Base-by-base conservation (phyloP, 1,284 basidiomycete species). In the Ustilago lituana region DNA sequence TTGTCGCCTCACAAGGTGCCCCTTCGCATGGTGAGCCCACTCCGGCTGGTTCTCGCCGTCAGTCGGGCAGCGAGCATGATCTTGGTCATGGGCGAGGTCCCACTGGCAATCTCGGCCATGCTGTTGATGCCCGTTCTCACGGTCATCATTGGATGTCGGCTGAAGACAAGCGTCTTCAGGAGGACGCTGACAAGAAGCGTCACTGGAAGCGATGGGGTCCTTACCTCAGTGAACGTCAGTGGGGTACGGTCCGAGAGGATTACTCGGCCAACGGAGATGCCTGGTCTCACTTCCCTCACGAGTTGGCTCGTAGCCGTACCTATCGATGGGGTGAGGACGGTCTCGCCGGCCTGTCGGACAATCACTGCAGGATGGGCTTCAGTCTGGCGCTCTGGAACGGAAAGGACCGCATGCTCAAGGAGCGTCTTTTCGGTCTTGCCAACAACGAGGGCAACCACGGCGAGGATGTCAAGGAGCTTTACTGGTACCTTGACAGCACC, bases 121-220 rank as follows among this genome's bases (percentile, higher is more conserved):
- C 47, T 31, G 50, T 71, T 40, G 73, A 74, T 8, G 52, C 61
- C n/a, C 53, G 52, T 19, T 23, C 43, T 19, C 45, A 66, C 59
- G 44, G 62, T 43, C 50, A 63, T 50, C 66, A 63, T 58, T 69
- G 71, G 69, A 45, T 73, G 45, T 71, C 72, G 32, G 35, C 50
- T 26, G 83, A 84, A 62, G 83, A 84, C 64, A 63, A 65, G 57
- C 73, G 83, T n/a, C 76, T 84, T 14, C 84, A 88, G 40, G 88
- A 92, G 77, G 89, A 90, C 65, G 86, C 85, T 58, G 82, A 85
- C 54, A 88, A 88, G 74, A 85, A 88, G 65, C 84, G 86, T 37
- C 93, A 98, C 83, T 98, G 95, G 95, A 97, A 97, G 84, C 87
- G 92, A 75, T 98, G 95, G 95, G 95, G 95, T 24, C 95, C 95